Evolutionary conservation across 1,139 yeast genomes (phyloP).

Genomic region (Pneumocystis carinii): DNA sequence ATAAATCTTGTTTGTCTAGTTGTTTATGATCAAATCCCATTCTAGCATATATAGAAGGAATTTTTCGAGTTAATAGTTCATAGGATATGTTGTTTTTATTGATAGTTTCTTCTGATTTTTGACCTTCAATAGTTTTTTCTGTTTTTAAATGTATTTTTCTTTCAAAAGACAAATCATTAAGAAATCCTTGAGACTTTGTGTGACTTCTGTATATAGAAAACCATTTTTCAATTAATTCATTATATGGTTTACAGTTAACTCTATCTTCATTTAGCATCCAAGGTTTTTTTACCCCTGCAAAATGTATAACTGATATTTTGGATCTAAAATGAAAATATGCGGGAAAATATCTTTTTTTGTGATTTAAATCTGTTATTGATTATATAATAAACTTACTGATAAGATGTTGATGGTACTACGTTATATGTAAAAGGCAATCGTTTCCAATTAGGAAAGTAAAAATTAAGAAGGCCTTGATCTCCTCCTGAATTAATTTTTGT

Average conservation of each 20-base stretch:
- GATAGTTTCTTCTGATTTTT: background rate
- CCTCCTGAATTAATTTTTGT: conserved; percentile 38
- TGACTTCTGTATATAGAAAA: conserved; percentile 16
- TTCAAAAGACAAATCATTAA: background rate
- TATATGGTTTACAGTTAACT: conserved; percentile 10
- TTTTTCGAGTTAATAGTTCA: background rate
- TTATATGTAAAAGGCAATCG: conserved; percentile 69
- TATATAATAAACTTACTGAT: conserved; percentile 31
- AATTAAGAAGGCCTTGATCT: conserved; percentile 84
- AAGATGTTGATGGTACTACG: conserved; percentile 69
- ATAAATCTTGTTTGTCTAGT: conserved; percentile 31
- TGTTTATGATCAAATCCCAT: conserved; percentile 19
- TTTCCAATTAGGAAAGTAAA: conserved; percentile 53
- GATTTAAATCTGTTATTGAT: background rate
- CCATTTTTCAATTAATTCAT: conserved; percentile 17
- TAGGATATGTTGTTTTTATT: background rate
- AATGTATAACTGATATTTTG: conserved; percentile 54
- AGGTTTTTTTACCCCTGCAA: conserved; percentile 70
- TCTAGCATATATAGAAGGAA: background rate
- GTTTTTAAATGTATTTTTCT: background rate
- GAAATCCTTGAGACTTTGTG: conserved; percentile 21
- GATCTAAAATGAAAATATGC: conserved; percentile 50
- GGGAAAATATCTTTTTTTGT: conserved; percentile 35
- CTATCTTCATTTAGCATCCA: conserved; percentile 33
- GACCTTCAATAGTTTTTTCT: background rate